Evolutionary conservation across 2,329 filamentous ascomycete species (phyloP).

Genomic region (Aspergillus versicolor): DNA sequence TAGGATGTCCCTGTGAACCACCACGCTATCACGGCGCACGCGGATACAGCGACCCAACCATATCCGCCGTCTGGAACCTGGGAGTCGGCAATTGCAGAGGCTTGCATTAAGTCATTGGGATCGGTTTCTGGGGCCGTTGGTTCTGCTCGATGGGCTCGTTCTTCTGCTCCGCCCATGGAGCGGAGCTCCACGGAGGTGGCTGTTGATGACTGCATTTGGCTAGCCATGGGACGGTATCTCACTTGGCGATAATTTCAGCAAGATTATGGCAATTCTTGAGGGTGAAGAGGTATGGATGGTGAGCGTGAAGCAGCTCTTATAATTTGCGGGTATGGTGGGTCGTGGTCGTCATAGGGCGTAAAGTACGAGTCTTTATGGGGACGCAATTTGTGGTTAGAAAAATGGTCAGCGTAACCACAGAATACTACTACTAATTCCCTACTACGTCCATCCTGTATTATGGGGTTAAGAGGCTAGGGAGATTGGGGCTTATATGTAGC

Average conservation of each 20-base stretch:
- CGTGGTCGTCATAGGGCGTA: background rate
- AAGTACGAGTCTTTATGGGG: too few species aligned
- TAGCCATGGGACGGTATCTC: background rate
- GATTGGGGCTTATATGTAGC: too few species aligned
- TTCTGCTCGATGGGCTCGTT: background rate
- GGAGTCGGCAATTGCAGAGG: slow-evolving; percentile 48
- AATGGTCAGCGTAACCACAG: too few species aligned
- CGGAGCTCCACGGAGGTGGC: background rate
- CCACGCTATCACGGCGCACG: slow-evolving; percentile 54
- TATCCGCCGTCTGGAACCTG: slow-evolving; percentile 34
- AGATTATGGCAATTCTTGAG: background rate
- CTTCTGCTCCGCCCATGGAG: background rate
- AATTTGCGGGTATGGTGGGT: background rate
- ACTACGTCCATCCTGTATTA: too few species aligned
- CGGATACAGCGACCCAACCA: slow-evolving; percentile 47
- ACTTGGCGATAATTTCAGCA: background rate
- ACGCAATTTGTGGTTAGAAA: too few species aligned
- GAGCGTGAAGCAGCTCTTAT: background rate
- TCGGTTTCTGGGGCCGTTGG: background rate
- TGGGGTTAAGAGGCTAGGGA: too few species aligned
- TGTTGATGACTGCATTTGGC: background rate
- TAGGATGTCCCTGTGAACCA: slow-evolving; percentile 59
- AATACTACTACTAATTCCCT: too few species aligned
- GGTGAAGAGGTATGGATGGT: too few species aligned
- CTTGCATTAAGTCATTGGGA: slow-evolving; percentile 40